A percentile compares a stretch with the other conserved stretches of the same genome.
Evolutionary conservation across 768 basidiomycete genomes (phyloP).

Genomic region (Amanita polypyramis): DNA sequence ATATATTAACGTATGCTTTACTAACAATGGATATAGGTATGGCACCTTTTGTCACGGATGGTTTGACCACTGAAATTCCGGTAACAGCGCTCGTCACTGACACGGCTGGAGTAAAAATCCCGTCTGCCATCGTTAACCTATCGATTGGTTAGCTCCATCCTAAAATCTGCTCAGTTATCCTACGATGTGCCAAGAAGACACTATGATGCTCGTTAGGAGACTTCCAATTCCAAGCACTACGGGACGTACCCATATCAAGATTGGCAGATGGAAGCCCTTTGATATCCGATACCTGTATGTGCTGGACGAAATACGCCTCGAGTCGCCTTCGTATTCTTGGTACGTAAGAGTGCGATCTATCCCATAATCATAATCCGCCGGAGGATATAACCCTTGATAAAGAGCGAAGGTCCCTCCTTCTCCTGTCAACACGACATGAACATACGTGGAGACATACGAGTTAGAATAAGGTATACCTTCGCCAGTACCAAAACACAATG

Average conservation of each 20-base stretch:
- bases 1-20: background rate
- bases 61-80: conserved; percentile 53
- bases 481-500: conserved; percentile 1
- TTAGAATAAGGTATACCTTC: background rate
- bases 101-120: conserved; percentile 59
- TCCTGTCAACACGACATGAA: conserved; percentile 21
- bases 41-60: conserved; percentile 33
- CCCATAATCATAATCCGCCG: conserved; percentile 30
- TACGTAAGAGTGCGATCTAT: conserved; percentile 45
- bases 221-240: background rate
- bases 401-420: conserved; percentile 65
- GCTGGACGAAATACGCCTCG: conserved; percentile 2
- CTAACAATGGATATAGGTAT: conserved; percentile 51
- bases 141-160: background rate
- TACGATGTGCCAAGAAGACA: conserved; percentile 49
- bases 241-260: conserved; percentile 42
- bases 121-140: conserved; percentile 57
- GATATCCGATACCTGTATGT: conserved; percentile 15
- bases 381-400: conserved; percentile 48
- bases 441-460: background rate
- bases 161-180: conserved; percentile 2
- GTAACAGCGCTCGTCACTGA: conserved; percentile 58
- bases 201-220: conserved; percentile 18
- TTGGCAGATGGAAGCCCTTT: conserved; percentile 31
- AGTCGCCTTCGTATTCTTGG: conserved; percentile 11